Evolutionary conservation across 192 early-diverging fungal species (phyloP).

Genomic region (Coemansia sp.): DNA sequence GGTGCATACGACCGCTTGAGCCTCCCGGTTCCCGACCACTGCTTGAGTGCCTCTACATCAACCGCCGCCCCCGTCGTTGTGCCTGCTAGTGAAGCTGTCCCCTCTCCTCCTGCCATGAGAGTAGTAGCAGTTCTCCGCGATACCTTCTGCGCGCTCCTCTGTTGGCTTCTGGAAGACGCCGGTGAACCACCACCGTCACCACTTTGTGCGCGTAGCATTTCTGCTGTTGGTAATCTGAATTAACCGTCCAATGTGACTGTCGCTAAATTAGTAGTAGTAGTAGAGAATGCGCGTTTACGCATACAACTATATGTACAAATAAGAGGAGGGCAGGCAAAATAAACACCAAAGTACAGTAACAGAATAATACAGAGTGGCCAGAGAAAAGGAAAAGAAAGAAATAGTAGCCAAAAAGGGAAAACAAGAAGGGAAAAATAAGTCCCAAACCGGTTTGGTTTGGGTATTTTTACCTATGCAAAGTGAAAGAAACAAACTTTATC

Average conservation of each 20-base stretch:
- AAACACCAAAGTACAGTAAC: neutral
- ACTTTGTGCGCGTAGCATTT: slow-evolving; percentile 12
- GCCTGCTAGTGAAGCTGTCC: slow-evolving; percentile 3
- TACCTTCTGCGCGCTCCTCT: too few relatives aligned
- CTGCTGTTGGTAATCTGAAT: neutral
- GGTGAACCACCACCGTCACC: neutral
- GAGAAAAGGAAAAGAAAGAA: neutral
- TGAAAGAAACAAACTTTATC: too few relatives aligned
- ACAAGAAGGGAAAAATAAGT: too few relatives aligned
- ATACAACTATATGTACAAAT: neutral
- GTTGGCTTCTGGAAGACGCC: too few relatives aligned
- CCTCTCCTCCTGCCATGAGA: neutral
- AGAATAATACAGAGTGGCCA: neutral
- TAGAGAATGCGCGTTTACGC: too few relatives aligned
- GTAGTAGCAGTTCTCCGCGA: neutral
- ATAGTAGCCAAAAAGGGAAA: neutral
- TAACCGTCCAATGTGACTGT: neutral
- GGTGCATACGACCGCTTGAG: slow-evolving; percentile 13
- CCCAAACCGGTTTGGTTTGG: too few relatives aligned
- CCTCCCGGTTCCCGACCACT: slow-evolving; percentile 45
- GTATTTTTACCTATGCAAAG: too few relatives aligned
- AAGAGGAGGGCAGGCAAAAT: neutral
- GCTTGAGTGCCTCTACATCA: slow-evolving; percentile 36
- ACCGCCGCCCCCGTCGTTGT: slow-evolving; percentile 11
- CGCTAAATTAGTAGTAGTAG: neutral